These are phyloP conservation scores for Eutrema heterophyllum DNA, from an alignment of 345 rosid genomes.

Conservation along the genomic window DNA sequence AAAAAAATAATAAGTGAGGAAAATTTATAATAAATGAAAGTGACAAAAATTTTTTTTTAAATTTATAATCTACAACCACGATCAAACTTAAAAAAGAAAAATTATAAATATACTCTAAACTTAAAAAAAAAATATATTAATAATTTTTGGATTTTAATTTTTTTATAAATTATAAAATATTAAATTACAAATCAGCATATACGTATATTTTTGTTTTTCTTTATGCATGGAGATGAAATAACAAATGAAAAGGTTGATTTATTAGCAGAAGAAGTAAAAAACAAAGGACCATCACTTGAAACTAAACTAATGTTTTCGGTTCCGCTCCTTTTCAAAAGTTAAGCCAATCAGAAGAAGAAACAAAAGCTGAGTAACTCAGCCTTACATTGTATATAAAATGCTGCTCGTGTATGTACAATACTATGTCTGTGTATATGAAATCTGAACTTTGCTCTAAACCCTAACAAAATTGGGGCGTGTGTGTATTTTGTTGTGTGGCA, in stretches of 20 bases:
- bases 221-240: background rate
- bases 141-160: no score
- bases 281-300: background rate
- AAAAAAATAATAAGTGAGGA: no score
- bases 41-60: no score
- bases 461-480: slow-evolving; percentile 57
- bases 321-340: background rate
- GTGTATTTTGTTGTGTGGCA: background rate
- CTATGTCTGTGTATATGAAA: background rate
- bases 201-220: no score
- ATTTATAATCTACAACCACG: no score
- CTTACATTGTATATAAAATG: background rate
- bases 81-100: no score
- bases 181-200: no score
- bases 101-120: no score
- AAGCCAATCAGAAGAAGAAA: slow-evolving; percentile 1
- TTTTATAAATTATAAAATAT: no score
- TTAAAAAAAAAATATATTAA: no score
- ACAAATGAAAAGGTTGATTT: background rate
- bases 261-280: background rate
- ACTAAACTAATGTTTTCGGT: background rate
- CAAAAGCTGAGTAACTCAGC: background rate
- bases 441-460: slow-evolving; percentile 15
- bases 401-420: slow-evolving; percentile 20
- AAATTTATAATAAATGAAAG: no score